Evolutionary conservation across 2,329 filamentous ascomycete species (phyloP).

Genomic region (Aspergillus unguis): DNA sequence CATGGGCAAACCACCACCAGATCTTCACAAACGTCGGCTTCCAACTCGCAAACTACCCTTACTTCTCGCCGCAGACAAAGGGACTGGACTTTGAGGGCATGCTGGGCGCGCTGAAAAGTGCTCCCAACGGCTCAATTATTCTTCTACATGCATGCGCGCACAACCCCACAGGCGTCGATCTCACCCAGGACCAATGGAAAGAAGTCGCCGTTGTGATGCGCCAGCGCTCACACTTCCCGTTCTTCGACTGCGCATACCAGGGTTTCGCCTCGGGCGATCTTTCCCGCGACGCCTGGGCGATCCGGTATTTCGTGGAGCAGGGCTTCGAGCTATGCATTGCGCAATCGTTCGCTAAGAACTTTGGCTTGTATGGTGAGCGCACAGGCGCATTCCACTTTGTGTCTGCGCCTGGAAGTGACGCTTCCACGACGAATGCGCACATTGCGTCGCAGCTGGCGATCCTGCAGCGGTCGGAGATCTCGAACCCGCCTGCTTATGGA

Average conservation of each 20-base stretch:
- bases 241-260: constrained; percentile 98
- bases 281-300: constrained; percentile 79
- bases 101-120: constrained; percentile 65
- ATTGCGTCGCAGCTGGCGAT: constrained; percentile 88
- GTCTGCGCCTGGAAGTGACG: constrained; percentile 66
- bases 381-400: constrained; percentile 96
- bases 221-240: constrained; percentile 83
- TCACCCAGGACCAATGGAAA: constrained; percentile 90
- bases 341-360: constrained; percentile 62
- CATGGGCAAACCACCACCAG: constrained; percentile 98
- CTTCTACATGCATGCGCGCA: constrained; percentile 94
- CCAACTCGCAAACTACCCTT: constrained; percentile 78
- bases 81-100: constrained; percentile 91
- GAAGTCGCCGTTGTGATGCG: constrained; percentile 76
- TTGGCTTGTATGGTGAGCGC: constrained; percentile 91
- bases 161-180: constrained; percentile 97
- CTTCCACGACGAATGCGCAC: constrained; percentile 56
- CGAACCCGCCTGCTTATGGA: constrained; percentile 91
- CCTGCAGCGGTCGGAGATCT: constrained; percentile 95
- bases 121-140: constrained; percentile 78
- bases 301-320: constrained; percentile 89
- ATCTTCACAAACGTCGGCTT: constrained; percentile 92
- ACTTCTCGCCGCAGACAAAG: constrained; percentile 85
- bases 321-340: constrained; percentile 69
- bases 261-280: constrained; percentile 94